These are phyloP conservation scores for Backusella liffmaniae DNA, from an alignment of 192 early-diverging fungal genomes.

Conservation along the genomic window DNA sequence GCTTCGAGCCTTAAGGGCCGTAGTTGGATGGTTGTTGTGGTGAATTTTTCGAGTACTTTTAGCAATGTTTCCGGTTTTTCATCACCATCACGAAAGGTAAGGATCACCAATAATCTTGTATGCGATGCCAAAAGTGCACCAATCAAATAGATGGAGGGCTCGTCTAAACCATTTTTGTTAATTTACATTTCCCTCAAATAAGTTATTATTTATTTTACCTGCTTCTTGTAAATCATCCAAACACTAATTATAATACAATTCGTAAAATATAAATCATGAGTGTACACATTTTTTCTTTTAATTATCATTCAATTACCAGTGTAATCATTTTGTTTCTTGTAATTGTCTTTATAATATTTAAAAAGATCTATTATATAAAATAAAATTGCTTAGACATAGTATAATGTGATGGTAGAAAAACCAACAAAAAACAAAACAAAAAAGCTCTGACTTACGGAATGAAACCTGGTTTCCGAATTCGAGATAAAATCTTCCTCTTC, in stretches of 20 bases:
- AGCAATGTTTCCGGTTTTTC: background rate
- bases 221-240: slow-evolving; percentile 35
- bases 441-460: slow-evolving; percentile 16
- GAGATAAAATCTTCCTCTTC: background rate
- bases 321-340: slow-evolving; percentile 27
- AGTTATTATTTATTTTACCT: slow-evolving; percentile 13
- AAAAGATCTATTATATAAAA: slow-evolving; percentile 19
- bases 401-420: background rate
- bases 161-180: slow-evolving; percentile 20
- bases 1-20: background rate
- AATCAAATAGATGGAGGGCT: slow-evolving; percentile 25
- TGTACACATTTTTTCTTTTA: background rate
- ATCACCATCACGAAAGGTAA: slow-evolving; percentile 25
- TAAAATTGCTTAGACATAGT: background rate
- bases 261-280: background rate
- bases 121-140: slow-evolving; percentile 11
- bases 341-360: slow-evolving; percentile 25
- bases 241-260: slow-evolving; percentile 7
- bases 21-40: slow-evolving; percentile 5
- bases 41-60: background rate
- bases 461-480: slow-evolving; percentile 24
- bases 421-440: background rate
- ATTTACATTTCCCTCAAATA: background rate
- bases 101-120: slow-evolving; percentile 20
- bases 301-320: slow-evolving; percentile 12